These are phyloP conservation scores for Rhodocollybia butyracea DNA, from an alignment of 768 basidiomycete genomes.

Conservation along the genomic window DNA sequence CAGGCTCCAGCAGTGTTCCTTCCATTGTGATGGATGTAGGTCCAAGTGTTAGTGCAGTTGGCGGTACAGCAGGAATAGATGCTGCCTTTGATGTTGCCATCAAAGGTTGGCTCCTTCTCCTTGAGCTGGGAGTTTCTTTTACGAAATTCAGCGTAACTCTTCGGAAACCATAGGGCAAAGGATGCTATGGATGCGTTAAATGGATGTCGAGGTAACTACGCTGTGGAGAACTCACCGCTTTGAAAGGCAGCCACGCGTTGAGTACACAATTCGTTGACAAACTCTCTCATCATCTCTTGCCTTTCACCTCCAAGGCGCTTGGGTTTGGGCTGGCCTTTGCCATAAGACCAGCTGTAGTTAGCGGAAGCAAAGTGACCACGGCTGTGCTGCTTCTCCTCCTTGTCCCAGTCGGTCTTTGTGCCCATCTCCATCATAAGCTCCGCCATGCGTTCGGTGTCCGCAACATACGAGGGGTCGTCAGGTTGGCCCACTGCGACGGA, in stretches of 20 bases:
- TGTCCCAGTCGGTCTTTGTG: not conserved
- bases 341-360: not conserved
- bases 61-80: no score
- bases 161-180: not conserved
- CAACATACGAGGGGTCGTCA: not conserved
- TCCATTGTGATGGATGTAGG: no score
- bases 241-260: not conserved
- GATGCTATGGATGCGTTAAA: not conserved
- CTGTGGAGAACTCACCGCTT: not conserved
- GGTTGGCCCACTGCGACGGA: not conserved
- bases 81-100: not conserved
- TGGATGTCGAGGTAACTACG: not conserved
- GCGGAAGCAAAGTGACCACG: not conserved
- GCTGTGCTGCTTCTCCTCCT: not conserved
- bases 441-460: not conserved
- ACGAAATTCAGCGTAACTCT: not conserved
- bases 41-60: no score
- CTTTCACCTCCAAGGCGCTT: not conserved
- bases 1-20: no score
- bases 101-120: not conserved
- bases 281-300: not conserved
- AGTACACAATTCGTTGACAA: not conserved
- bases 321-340: not conserved
- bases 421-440: not conserved
- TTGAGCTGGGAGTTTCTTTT: not conserved